Conservation (phyloP, 352 stramenopile genomes). For the Elongisporangium undulatum region DNA sequence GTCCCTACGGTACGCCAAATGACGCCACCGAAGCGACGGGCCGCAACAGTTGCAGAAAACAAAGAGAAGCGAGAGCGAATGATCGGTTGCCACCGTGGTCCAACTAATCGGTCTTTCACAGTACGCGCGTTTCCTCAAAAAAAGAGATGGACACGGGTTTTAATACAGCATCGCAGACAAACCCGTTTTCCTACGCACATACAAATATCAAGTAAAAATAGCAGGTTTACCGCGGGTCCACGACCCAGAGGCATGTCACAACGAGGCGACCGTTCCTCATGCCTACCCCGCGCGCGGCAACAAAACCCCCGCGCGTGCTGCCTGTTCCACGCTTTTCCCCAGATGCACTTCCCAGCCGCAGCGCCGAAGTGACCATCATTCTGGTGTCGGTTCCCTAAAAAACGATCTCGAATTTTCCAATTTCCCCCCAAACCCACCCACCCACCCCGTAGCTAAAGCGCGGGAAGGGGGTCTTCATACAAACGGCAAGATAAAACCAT, state of each 20-base stretch:
- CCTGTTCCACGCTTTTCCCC: constrained; percentile 3
- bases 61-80: background rate
- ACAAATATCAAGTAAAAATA: background rate
- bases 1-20: background rate
- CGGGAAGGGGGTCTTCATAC: constrained; percentile 14
- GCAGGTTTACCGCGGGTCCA: background rate
- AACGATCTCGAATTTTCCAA: background rate
- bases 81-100: background rate
- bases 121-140: background rate
- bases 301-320: background rate
- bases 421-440: background rate
- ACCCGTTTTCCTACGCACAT: background rate
- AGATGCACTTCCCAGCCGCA: background rate
- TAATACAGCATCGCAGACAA: background rate
- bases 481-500: constrained; percentile 41
- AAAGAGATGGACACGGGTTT: background rate
- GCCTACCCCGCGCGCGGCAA: background rate
- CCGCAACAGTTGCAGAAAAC: background rate
- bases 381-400: background rate
- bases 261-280: background rate
- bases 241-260: background rate
- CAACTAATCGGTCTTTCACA: background rate
- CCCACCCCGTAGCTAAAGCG: background rate
- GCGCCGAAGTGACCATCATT: background rate
- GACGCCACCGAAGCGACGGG: background rate